Percentiles rank a stretch among this genome's conserved stretches.
Conservation (phyloP, 257 asterid genomes). For the Cynanchum wilfordii region DNA sequence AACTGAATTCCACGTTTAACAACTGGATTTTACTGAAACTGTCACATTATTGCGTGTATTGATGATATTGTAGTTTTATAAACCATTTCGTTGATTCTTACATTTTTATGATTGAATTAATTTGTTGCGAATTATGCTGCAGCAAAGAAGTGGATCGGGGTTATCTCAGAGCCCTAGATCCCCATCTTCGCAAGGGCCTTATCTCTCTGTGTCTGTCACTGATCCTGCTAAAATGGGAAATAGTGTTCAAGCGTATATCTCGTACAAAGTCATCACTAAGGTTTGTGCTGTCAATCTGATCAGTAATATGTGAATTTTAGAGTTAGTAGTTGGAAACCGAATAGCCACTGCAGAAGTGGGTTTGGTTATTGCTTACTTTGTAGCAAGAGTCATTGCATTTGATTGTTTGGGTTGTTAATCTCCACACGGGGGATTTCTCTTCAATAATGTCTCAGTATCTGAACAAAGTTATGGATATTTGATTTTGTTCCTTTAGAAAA, state of each 20-base stretch:
- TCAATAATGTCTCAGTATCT: background rate
- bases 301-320: background rate
- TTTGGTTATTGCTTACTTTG: background rate
- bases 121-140: slow-evolving; percentile 22
- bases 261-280: slow-evolving; percentile 97
- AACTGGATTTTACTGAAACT: background rate
- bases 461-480: background rate
- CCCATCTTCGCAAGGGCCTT: slow-evolving; percentile 63
- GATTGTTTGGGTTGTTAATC: background rate
- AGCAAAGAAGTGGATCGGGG: slow-evolving; percentile 77
- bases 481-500: too few species aligned
- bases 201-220: slow-evolving; percentile 67
- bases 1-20: background rate
- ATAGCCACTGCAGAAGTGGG: background rate
- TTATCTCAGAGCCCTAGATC: slow-evolving; percentile 83
- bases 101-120: background rate
- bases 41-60: background rate
- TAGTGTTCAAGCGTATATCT: slow-evolving; percentile 95
- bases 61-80: background rate
- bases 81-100: background rate
- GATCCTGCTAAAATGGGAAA: slow-evolving; percentile 99
- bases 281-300: slow-evolving; percentile 21
- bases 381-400: background rate
- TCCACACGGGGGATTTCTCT: too few species aligned
- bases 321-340: background rate